A percentile compares a stretch with the other conserved stretches of the same genome.
Evolutionary conservation across 192 early-diverging fungal species (phyloP).

Genomic region (Funneliformis mosseae): DNA sequence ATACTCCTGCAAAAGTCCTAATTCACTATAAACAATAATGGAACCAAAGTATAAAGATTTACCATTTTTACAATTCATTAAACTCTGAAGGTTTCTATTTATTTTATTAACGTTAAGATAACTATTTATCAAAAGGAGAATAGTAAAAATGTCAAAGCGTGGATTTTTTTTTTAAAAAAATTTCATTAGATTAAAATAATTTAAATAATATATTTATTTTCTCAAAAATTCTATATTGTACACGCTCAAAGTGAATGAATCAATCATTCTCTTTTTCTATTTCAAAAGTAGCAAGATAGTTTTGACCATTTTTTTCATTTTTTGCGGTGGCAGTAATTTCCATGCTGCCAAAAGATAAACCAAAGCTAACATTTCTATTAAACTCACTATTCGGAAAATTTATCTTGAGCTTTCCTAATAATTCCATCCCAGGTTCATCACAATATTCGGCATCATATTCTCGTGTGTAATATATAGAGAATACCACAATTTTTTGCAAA

Average conservation of each 20-base stretch:
- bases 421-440: slow-evolving; percentile 26
- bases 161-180: too few relatives aligned
- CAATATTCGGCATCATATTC: slow-evolving; percentile 7
- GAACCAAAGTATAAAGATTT: too few relatives aligned
- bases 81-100: too few relatives aligned
- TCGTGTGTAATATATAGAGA: neutral
- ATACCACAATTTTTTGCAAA: neutral
- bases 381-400: slow-evolving; percentile 5
- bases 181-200: too few relatives aligned
- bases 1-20: neutral
- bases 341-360: slow-evolving; percentile 16
- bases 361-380: neutral
- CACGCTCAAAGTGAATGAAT: neutral
- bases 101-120: too few relatives aligned
- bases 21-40: too few relatives aligned
- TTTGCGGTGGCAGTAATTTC: slow-evolving; percentile 22
- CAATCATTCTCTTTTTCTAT: slow-evolving; percentile 53
- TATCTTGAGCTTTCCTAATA: slow-evolving; percentile 20
- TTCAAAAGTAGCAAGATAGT: slow-evolving; percentile 17
- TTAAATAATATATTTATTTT: too few relatives aligned
- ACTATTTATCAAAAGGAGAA: too few relatives aligned
- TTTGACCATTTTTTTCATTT: slow-evolving; percentile 26
- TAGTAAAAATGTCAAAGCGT: too few relatives aligned
- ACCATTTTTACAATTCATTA: too few relatives aligned
- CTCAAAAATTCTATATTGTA: too few relatives aligned